phyloP scores from a whole-genome alignment of 192 early-diverging fungal genomes.

The Gonapodya prolifera region DNA sequence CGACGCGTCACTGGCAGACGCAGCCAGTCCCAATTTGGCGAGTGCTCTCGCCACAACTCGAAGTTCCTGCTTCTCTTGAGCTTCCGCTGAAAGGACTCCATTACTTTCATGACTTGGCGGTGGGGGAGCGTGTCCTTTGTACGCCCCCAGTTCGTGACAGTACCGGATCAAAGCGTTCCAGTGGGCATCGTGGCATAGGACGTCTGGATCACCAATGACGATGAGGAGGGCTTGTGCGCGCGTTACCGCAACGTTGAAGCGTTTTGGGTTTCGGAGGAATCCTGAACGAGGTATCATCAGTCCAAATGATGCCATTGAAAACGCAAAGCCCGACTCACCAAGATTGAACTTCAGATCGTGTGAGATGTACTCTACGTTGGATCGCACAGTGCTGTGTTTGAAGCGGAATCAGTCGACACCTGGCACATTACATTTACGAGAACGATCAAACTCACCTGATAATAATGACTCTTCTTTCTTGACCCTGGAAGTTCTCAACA shows the following conservation, averaged over 20 bases:
- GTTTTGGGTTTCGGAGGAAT: constrained; percentile 25
- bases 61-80: not conserved
- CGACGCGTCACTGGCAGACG: not conserved
- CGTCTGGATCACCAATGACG: constrained; percentile 18
- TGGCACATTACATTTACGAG: not conserved
- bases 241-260: constrained; percentile 31
- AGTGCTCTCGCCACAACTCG: not conserved
- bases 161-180: constrained; percentile 9
- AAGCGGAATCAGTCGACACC: not conserved
- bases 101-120: not conserved
- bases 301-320: not conserved
- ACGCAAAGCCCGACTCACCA: constrained; percentile 5
- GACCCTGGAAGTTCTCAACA: constrained; percentile 27
- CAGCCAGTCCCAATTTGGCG: not conserved
- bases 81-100: not conserved
- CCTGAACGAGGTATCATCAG: not conserved
- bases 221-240: constrained; percentile 25
- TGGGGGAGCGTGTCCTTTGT: not conserved
- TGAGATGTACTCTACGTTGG: constrained; percentile 9
- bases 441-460: constrained; percentile 5
- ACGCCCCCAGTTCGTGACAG: not conserved
- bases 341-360: constrained; percentile 15
- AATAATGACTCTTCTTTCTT: constrained; percentile 18
- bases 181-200: constrained; percentile 12
- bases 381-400: constrained; percentile 12